Evolutionary conservation across 805 yeast genomes (phyloP).

Genomic region (Yamadazyma endophytica): DNA sequence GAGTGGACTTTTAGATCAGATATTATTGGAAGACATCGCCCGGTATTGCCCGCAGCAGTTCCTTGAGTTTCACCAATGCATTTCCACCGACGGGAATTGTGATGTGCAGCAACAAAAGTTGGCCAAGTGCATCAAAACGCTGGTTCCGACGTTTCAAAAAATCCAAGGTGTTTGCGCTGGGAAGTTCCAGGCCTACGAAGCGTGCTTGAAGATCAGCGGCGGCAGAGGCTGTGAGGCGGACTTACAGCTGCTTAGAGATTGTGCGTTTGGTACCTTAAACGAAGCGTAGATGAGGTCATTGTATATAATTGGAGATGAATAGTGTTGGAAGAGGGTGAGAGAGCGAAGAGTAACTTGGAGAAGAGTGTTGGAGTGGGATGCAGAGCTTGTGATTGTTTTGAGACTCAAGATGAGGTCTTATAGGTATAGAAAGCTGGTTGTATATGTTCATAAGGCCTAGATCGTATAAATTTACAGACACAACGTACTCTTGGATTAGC

Average conservation of each 20-base stretch:
- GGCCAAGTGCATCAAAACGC: constrained; percentile 56
- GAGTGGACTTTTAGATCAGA: constrained; percentile 52
- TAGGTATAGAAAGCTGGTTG: too few species aligned
- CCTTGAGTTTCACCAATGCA: constrained; percentile 68
- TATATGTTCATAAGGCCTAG: too few species aligned
- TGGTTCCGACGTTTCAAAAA: constrained; percentile 68
- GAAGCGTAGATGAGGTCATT: not conserved
- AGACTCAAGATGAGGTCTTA: too few species aligned
- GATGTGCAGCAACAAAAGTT: constrained; percentile 51
- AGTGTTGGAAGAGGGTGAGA: not conserved
- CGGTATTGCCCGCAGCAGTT: constrained; percentile 71
- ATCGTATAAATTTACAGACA: too few species aligned
- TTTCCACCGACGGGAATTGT: constrained; percentile 54
- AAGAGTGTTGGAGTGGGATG: too few species aligned
- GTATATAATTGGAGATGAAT: constrained; percentile 1
- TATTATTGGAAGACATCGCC: constrained; percentile 75
- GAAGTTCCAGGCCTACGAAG: constrained; percentile 59
- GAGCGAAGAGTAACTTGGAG: not conserved
- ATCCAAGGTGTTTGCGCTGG: constrained; percentile 61
- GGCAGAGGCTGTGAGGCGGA: constrained; percentile 50
- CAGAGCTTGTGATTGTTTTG: too few species aligned
- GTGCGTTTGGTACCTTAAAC: constrained; percentile 47
- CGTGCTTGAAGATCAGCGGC: constrained; percentile 50
- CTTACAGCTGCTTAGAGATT: constrained; percentile 55
- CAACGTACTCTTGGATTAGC: too few species aligned